These are phyloP conservation scores for Sporothrix globosa DNA, from an alignment of 2,329 filamentous ascomycete species.

Conservation along the genomic window DNA sequence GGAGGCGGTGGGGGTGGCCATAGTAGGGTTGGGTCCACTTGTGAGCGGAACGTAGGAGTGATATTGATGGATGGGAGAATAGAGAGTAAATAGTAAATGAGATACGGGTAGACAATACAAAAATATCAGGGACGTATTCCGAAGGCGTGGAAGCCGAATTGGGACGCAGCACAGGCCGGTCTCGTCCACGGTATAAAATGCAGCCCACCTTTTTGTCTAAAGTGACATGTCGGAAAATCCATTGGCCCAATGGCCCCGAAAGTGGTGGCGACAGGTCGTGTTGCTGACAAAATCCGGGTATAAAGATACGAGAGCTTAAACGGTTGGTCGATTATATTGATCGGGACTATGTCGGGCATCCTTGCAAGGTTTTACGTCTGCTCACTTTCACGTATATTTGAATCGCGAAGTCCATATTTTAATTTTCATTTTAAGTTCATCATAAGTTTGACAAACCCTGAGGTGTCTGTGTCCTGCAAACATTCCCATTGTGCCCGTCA, in stretches of 20 bases:
- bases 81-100: no score
- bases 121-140: no score
- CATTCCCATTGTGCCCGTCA: no score
- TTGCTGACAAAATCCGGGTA: conserved; percentile 3
- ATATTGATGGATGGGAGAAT: neutral
- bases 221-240: neutral
- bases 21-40: neutral
- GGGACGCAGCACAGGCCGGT: no score
- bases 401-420: neutral
- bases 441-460: no score
- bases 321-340: no score
- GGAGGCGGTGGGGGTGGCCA: conserved; percentile 22
- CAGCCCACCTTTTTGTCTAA: neutral
- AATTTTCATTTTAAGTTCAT: no score
- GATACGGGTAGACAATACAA: no score
- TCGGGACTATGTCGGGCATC: no score
- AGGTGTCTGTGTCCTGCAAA: no score
- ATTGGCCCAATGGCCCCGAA: conserved; percentile 1
- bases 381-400: neutral
- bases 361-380: neutral
- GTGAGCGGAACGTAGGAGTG: neutral
- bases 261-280: neutral
- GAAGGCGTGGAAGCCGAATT: neutral
- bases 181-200: neutral
- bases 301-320: no score